Evolutionary conservation across 2,329 filamentous ascomycete genomes (phyloP).

Genomic region (Monosporascus sp.): DNA sequence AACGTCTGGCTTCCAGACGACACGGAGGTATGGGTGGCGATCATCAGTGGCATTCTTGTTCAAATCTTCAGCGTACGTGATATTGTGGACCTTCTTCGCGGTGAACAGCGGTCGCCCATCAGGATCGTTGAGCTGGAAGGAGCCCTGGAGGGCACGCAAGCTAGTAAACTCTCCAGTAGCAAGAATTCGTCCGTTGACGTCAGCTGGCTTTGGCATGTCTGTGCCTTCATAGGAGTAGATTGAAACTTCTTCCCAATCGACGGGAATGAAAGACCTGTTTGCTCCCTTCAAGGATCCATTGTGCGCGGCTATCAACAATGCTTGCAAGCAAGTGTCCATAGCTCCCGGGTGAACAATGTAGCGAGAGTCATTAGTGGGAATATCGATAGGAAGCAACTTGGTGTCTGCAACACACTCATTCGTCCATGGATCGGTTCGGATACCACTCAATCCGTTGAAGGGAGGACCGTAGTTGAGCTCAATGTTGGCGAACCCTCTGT

Average conservation of each 20-base stretch:
- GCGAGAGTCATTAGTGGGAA: constrained; percentile 6
- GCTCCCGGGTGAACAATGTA: constrained; percentile 9
- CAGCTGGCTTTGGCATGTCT: constrained; percentile 3
- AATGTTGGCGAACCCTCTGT: constrained; percentile 9
- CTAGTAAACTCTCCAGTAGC: constrained; percentile 5
- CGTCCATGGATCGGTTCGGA: constrained; percentile 5
- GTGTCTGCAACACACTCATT: constrained; percentile 3
- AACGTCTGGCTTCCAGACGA: constrained; percentile 10
- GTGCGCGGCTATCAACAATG: constrained; percentile 3
- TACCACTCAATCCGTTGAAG: constrained; percentile 6
- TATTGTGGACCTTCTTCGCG: constrained; percentile 5
- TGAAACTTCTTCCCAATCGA: constrained; percentile 8
- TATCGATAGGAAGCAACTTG: constrained; percentile 4
- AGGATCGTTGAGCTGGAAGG: constrained; percentile 4
- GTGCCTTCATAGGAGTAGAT: constrained; percentile 8
- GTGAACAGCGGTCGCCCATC: constrained; percentile 6
- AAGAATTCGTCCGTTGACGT: constrained; percentile 4
- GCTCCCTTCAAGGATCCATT: constrained; percentile 5
- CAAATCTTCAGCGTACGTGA: constrained; percentile 8
- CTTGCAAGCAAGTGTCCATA: constrained; percentile 7
- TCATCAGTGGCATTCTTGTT: constrained; percentile 6
- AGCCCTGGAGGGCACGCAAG: constrained; percentile 4
- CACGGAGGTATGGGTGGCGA: constrained; percentile 8
- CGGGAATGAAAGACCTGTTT: constrained; percentile 5
- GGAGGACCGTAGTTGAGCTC: constrained; percentile 9